These are phyloP conservation scores for Lolium multiflorum DNA, from an alignment of 176 grass and related monocot species.

Conservation along the genomic window DNA sequence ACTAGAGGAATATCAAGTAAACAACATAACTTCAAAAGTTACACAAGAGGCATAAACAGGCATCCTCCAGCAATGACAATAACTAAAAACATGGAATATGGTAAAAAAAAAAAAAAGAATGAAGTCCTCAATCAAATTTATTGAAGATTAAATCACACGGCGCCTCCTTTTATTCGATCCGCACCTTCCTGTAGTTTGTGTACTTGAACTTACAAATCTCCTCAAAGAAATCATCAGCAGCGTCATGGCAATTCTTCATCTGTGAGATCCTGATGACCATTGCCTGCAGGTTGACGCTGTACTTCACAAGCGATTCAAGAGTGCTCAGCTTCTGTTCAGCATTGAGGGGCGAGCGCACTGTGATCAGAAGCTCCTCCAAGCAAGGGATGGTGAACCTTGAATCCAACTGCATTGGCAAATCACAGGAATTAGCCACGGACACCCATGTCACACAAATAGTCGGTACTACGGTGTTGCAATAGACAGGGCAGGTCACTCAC, in stretches of 20 bases:
- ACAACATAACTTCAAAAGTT: constrained; percentile 12
- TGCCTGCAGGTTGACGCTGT: constrained; percentile 59
- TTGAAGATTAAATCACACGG: constrained; percentile 32
- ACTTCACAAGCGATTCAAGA: constrained; percentile 81
- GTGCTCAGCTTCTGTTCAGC: constrained; percentile 93
- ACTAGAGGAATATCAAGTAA: constrained; percentile 13
- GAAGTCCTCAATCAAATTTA: constrained; percentile 25
- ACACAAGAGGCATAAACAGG: constrained; percentile 22
- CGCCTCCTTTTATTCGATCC: constrained; percentile 68
- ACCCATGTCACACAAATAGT: constrained; percentile 5
- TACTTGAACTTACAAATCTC: constrained; percentile 95
- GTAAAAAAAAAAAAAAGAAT: constrained; percentile 26
- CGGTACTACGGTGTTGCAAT: constrained; percentile 24
- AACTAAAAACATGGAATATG: constrained; percentile 20
- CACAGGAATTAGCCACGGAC: constrained; percentile 30
- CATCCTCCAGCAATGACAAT: constrained; percentile 21
- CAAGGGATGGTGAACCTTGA: constrained; percentile 77
- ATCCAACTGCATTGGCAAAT: constrained; percentile 70
- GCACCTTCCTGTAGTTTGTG: constrained; percentile 72
- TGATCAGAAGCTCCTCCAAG: constrained; percentile 90
- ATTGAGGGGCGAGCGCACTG: constrained; percentile 89
- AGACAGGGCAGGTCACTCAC: constrained; percentile 44
- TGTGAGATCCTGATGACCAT: constrained; percentile 96
- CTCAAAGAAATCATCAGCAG: constrained; percentile 95
- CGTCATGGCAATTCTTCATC: constrained; percentile 97